phyloP scores from a whole-genome alignment of 257 asterid species.

The Solanum virginianum region DNA sequence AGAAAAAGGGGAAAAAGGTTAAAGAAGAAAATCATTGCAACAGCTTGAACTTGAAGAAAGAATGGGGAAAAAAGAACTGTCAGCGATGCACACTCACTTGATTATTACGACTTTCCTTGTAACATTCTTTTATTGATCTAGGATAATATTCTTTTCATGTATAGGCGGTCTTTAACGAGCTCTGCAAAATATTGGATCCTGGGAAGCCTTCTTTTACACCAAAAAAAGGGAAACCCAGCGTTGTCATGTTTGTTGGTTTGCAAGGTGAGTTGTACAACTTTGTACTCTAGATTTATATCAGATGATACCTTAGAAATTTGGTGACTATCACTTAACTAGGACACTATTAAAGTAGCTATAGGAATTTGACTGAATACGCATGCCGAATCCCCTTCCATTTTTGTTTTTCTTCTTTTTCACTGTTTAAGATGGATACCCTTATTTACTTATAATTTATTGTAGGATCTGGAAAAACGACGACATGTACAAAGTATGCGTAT shows the following conservation, averaged over 20 bases:
- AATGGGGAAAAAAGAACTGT: background rate
- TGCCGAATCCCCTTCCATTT: background rate
- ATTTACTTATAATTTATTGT: background rate
- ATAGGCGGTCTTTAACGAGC: conserved; percentile 83
- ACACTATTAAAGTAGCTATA: background rate
- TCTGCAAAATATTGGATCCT: conserved; percentile 90
- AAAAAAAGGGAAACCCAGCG: conserved; percentile 69
- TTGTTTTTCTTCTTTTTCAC: background rate
- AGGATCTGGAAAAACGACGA: conserved; percentile 93
- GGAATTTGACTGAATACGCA: background rate
- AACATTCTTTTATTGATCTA: background rate
- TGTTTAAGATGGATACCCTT: background rate
- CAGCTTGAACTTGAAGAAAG: background rate
- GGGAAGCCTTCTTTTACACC: conserved; percentile 88
- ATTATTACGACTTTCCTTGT: background rate
- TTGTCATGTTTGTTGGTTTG: conserved; percentile 93
- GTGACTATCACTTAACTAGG: background rate
- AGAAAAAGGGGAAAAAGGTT: background rate
- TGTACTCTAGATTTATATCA: background rate
- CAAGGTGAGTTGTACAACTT: conserved; percentile 45
- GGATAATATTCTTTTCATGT: background rate
- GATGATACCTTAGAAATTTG: background rate
- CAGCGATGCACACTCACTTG: background rate
- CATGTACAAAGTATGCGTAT: conserved; percentile 86
- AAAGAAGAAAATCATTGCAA: background rate